Base-by-base conservation (phyloP, 768 basidiomycete genomes). In the Psilocybe subaeruginosa region DNA sequence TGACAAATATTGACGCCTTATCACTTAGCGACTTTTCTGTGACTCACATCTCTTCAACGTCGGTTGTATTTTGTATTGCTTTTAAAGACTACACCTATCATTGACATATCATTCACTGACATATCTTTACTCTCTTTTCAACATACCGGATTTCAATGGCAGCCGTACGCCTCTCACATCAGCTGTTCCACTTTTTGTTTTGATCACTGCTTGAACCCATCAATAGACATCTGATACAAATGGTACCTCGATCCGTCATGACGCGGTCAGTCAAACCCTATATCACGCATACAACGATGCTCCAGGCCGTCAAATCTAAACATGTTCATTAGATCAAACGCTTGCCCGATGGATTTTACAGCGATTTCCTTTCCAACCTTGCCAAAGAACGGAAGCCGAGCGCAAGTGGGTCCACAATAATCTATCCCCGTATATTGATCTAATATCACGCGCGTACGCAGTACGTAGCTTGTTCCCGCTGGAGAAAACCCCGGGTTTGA, bases 391-490 rank as follows among this genome's bases (percentile, higher is more conserved):
- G 85, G 50, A 83, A 81, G 69, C 87, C 87, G 6, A 88, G 84
- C 66, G 78, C 88, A 45, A 91, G 90, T 86, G 63, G 66, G 86
- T 66, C 62, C 64, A 46, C 17, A 46, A 62, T 43, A 47, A 19
- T 14, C 12, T 35, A 43, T 43, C 41, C 41, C 14, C 8, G 41
- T 43, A 43, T 50, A 53, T 52, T 54, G 8, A 49, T 8, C 52
- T 19, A 8, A 43, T 30, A 9, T 46, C 4, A 50, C 19, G 4
- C 8, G 4, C 41, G 41, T 2, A 39, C 41, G 41, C 41, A 91
- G 88, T 91, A 59, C 80, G 88, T 63, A 73, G 86, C 12, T 81
- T 97, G n/a, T 82, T 86, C 59, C 93, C 88, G 0, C 80, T 95
- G 29, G 97, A 98, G 74, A 80, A 81, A 19, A 82, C 77, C 0